Evolutionary conservation across 2,329 filamentous ascomycete genomes (phyloP).

Genomic region (Xylariales sp.): DNA sequence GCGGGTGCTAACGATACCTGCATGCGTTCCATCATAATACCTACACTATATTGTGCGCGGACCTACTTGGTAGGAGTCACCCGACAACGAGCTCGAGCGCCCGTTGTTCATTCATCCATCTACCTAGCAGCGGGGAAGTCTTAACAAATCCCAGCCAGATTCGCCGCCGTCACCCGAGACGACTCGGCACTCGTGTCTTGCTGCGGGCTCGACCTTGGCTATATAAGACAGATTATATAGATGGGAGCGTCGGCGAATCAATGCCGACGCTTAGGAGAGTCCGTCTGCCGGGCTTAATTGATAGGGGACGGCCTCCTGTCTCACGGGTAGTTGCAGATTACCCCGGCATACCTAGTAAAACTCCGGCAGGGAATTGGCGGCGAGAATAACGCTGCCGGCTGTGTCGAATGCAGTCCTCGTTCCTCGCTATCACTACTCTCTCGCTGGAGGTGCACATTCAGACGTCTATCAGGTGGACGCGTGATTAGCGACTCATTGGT

Average conservation of each 20-base stretch:
- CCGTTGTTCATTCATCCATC: conserved; percentile 24
- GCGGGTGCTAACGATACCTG: conserved; percentile 24
- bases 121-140: conserved; percentile 17
- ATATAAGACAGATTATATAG: conserved; percentile 42
- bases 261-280: conserved; percentile 38
- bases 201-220: conserved; percentile 38
- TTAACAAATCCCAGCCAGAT: conserved; percentile 34
- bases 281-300: conserved; percentile 40
- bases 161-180: conserved; percentile 42
- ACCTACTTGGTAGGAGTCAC: background rate
- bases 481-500: conserved; percentile 10
- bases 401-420: conserved; percentile 25
- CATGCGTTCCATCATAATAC: conserved; percentile 19
- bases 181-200: conserved; percentile 38
- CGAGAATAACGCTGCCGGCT: conserved; percentile 30
- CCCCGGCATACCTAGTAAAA: conserved; percentile 37
- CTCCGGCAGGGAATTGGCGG: conserved; percentile 35
- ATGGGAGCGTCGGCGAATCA: conserved; percentile 40
- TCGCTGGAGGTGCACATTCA: conserved; percentile 1
- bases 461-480: background rate
- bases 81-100: conserved; percentile 14
- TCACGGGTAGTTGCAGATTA: conserved; percentile 46
- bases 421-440: conserved; percentile 11
- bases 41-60: conserved; percentile 8
- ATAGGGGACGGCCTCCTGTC: conserved; percentile 35